Evolutionary conservation across 2,329 filamentous ascomycete genomes (phyloP), one percentile per base, ranked within the genome.

Genomic region (Fusarium mexicanum): DNA sequence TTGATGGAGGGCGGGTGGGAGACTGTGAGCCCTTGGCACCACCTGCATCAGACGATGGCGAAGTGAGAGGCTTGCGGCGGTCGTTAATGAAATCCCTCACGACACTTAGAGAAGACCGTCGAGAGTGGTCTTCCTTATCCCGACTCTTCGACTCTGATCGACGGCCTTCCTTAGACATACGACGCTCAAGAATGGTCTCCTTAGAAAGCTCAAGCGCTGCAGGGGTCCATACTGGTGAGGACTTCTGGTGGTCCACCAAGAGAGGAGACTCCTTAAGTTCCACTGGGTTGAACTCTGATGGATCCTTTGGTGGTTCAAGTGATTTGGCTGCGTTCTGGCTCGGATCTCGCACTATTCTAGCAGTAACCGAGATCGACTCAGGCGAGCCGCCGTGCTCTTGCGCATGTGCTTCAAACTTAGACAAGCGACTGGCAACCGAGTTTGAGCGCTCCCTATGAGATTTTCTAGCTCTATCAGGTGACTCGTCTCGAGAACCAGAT

Each of bases 331-430:
- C 83, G 26, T 80, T 80, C 40, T 88, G 85, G 26, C 80, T 81
- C 17, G 88, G 85, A 73, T 93, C 92, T 54, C 94, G 91, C 43
- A 97, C 86, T 72, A 97, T 97, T 59, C 92, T 91, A 55, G 95
- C 94, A 24, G 93, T 96, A 17, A 98, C 95, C 51, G 95, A 95
- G n/a, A 97, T 90, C 2, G 94, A 95, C 78, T 95, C 69, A 16
- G 76, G 71, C 6, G 79, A 76, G 8, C 62, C 72, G 26, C 63
- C 69, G 33, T 62, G 69, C 20, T 78, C 73, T 18, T 67, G 70
- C 11, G 74, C 64, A 44, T 72, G 72, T 11, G 80, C 80, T 74
- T 91, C 88, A 71, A 91, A 90, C 79, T 89, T 85, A 35, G 87
- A 88, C 33, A 91, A 80, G 44, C 87, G 85, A 74, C 85, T 90